Percentiles rank a stretch among this genome's conserved stretches.
phyloP scores from a whole-genome alignment of 2,329 filamentous ascomycete genomes.

The Trichophyton verrucosum region DNA sequence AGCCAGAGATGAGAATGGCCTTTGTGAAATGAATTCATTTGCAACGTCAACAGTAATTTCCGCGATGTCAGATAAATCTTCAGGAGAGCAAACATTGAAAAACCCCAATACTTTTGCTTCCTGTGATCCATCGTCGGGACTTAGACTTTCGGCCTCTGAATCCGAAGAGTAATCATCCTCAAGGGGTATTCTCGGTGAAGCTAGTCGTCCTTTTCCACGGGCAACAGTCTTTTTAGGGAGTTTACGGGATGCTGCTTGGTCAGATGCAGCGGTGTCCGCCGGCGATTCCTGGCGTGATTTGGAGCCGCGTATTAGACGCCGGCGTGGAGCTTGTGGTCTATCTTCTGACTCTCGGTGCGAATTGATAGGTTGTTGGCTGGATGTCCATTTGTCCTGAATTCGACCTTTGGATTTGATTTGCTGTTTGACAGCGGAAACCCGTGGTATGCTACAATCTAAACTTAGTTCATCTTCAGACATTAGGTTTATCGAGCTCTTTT shows the following conservation, averaged over 20 bases:
- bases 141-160: constrained; percentile 24
- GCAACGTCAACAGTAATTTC: constrained; percentile 59
- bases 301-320: constrained; percentile 29
- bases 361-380: constrained; percentile 26
- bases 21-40: constrained; percentile 55
- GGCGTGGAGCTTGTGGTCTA: constrained; percentile 15
- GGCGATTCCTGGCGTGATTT: constrained; percentile 9
- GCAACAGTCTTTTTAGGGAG: constrained; percentile 32
- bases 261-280: neutral
- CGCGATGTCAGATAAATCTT: constrained; percentile 71
- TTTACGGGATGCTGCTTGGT: constrained; percentile 10
- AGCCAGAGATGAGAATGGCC: constrained; percentile 59
- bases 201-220: constrained; percentile 36
- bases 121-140: constrained; percentile 33
- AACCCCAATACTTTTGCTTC: constrained; percentile 57
- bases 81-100: constrained; percentile 65
- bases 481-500: constrained; percentile 20
- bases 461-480: constrained; percentile 33
- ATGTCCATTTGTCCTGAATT: constrained; percentile 49
- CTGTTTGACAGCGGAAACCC: constrained; percentile 34
- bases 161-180: constrained; percentile 38
- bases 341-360: constrained; percentile 8
- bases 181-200: constrained; percentile 25
- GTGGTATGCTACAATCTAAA: constrained; percentile 14
- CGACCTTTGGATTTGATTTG: constrained; percentile 42